phyloP scores from a whole-genome alignment of 225 moss, liverwort and hornwort species.

The Pseudisothecium myosuroides region DNA sequence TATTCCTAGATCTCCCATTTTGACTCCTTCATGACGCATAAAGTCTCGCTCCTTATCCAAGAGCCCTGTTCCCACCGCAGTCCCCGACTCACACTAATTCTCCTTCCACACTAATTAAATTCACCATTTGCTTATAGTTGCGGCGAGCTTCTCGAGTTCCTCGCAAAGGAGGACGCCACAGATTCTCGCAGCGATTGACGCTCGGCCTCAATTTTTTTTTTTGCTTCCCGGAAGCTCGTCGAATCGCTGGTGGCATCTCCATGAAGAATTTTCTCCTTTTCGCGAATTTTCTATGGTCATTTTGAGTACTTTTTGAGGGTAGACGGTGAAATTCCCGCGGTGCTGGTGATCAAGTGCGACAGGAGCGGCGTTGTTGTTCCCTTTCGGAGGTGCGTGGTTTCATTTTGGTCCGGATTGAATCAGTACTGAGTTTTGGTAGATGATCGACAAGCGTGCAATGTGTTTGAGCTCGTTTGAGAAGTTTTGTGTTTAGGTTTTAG shows the following conservation, averaged over 20 bases:
- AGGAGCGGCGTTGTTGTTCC: neutral
- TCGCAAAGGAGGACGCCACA: neutral
- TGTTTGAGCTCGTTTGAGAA: neutral
- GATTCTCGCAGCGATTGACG: neutral
- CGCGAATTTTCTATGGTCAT: neutral
- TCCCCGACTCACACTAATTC: neutral
- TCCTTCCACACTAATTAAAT: neutral
- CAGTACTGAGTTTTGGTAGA: neutral
- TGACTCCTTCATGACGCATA: neutral
- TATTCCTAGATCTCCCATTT: neutral
- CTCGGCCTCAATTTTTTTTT: neutral
- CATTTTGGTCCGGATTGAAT: neutral
- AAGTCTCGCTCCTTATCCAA: neutral
- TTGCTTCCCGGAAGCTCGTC: neutral
- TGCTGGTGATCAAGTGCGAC: neutral
- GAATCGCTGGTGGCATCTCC: neutral
- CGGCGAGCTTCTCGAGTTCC: neutral
- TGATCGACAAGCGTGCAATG: neutral
- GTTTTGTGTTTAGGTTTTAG: constrained; percentile 13
- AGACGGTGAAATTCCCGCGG: neutral
- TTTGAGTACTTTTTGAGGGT: neutral
- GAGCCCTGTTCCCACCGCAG: neutral
- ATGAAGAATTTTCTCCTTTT: neutral
- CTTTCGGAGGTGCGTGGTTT: neutral
- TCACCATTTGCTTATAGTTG: neutral